These are phyloP conservation scores for Austroboletus eburneus DNA, from an alignment of 768 basidiomycete species.

Conservation along the genomic window DNA sequence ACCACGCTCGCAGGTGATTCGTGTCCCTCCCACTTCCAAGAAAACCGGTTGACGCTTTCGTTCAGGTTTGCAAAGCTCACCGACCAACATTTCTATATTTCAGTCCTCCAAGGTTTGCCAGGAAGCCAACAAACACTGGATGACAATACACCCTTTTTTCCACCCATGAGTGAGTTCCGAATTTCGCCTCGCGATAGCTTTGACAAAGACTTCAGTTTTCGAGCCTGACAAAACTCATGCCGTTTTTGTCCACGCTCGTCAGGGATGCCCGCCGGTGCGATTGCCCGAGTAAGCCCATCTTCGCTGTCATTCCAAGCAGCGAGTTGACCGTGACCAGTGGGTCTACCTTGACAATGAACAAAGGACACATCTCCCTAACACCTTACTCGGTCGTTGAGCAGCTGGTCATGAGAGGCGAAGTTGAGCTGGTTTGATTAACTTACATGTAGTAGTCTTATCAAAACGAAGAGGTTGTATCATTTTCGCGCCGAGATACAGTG, in stretches of 20 bases:
- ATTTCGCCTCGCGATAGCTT: not conserved
- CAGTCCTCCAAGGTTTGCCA: constrained; percentile 81
- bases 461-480: constrained; percentile 8
- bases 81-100: constrained; percentile 73
- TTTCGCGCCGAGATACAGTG: constrained; percentile 4
- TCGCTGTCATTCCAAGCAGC: not conserved
- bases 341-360: constrained; percentile 64
- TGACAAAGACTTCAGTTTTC: constrained; percentile 48
- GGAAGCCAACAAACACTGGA: constrained; percentile 72
- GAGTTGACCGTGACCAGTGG: constrained; percentile 44
- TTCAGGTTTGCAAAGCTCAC: constrained; percentile 70
- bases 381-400: constrained; percentile 76
- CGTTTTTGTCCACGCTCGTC: constrained; percentile 78
- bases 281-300: constrained; percentile 59
- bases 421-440: constrained; percentile 62
- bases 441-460: constrained; percentile 15
- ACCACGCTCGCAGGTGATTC: constrained; percentile 68
- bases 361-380: constrained; percentile 77
- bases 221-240: constrained; percentile 72
- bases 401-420: constrained; percentile 65
- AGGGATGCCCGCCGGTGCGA: constrained; percentile 60
- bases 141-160: constrained; percentile 66
- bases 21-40: not conserved
- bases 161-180: constrained; percentile 60
- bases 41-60: not conserved